Conservation (phyloP, 1,284 basidiomycete genomes). For the Papiliotrema laurentii region DNA sequence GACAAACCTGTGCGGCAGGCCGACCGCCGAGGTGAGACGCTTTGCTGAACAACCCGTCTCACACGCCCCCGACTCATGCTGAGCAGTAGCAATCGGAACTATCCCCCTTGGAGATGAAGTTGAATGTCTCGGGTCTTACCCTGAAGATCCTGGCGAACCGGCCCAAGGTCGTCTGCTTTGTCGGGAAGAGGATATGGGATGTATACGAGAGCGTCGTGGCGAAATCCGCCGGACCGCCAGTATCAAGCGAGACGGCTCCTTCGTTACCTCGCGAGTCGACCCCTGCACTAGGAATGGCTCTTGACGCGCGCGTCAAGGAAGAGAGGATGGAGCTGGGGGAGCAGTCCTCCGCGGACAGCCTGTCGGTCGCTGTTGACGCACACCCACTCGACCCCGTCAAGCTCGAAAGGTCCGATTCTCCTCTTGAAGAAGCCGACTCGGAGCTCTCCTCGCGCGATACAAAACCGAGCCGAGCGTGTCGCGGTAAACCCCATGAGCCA, state of each 20-base stretch:
- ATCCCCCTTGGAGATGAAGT: constrained; percentile 54
- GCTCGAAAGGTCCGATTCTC: too few species aligned
- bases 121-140: constrained; percentile 55
- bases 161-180: constrained; percentile 64
- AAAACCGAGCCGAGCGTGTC: neutral
- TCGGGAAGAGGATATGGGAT: constrained; percentile 66
- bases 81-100: constrained; percentile 57
- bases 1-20: constrained; percentile 61
- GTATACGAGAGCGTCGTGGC: constrained; percentile 50
- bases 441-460: neutral
- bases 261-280: too few species aligned
- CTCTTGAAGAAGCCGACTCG: too few species aligned
- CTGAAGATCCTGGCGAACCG: constrained; percentile 56
- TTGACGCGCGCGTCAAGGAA: neutral
- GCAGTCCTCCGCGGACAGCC: neutral
- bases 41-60: too few species aligned
- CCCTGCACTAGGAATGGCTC: too few species aligned
- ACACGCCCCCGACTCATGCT: neutral
- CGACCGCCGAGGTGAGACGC: constrained; percentile 55
- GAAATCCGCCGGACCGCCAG: constrained; percentile 18
- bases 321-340: neutral
- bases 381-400: too few species aligned
- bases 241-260: neutral
- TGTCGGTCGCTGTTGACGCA: neutral
- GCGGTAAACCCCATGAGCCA: neutral